phyloP scores from a whole-genome alignment of 176 grass and related monocot species.

The Poa pratensis region DNA sequence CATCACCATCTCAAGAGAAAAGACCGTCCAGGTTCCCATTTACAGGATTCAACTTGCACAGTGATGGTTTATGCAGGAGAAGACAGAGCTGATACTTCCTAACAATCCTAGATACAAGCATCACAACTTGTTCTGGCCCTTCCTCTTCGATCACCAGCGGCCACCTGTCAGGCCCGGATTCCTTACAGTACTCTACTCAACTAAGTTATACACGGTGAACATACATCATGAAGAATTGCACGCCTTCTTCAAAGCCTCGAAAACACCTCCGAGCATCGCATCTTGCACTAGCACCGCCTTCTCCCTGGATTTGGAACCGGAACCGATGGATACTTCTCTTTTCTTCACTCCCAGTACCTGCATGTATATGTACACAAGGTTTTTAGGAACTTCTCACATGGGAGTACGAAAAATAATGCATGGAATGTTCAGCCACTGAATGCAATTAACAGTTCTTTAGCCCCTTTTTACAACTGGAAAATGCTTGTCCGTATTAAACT shows the following conservation, averaged over 20 bases:
- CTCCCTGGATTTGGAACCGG: conserved; percentile 92
- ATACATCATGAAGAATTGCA: conserved; percentile 53
- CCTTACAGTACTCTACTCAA: not conserved
- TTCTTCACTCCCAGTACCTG: conserved; percentile 92
- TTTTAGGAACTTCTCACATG: not conserved
- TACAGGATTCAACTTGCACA: not conserved
- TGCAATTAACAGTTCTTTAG: not conserved
- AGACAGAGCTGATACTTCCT: not conserved
- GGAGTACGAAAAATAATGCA: not conserved
- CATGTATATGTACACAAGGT: not conserved
- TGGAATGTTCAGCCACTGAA: not conserved
- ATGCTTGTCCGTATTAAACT: no score
- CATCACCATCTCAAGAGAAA: not conserved
- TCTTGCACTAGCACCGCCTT: conserved; percentile 87
- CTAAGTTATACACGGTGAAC: not conserved
- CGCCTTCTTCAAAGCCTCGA: conserved; percentile 74
- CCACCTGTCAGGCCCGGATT: no score
- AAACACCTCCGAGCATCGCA: conserved; percentile 60
- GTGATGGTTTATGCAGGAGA: not conserved
- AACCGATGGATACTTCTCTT: conserved; percentile 86
- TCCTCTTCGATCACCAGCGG: no score
- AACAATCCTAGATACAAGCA: no score
- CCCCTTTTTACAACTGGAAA: no score
- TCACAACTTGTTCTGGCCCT: no score
- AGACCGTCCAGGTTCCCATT: not conserved